phyloP scores from a whole-genome alignment of 2,329 filamentous ascomycete species.

The Scopulariopsis brevicaulis region DNA sequence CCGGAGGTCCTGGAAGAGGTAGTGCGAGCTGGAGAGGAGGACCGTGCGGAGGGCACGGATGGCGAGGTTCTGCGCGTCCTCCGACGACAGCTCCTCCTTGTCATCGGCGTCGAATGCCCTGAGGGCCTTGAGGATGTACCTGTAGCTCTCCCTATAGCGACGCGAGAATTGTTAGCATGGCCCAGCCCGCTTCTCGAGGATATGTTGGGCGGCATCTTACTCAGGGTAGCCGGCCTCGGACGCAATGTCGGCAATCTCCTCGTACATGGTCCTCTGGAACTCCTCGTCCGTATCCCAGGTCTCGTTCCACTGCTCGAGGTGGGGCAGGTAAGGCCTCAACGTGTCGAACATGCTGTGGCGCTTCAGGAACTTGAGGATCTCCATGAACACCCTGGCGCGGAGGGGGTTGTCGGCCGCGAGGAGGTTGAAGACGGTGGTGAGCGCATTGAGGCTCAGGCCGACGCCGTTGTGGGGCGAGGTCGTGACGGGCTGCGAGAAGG shows the following conservation, averaged over 20 bases:
- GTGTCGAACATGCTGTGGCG: conserved; percentile 67
- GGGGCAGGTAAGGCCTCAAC: conserved; percentile 71
- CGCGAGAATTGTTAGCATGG: conserved; percentile 4
- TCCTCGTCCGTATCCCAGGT: conserved; percentile 76
- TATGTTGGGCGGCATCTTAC: conserved; percentile 32
- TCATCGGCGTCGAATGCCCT: conserved; percentile 47
- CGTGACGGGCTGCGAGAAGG: conserved; percentile 77
- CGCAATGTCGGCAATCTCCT: conserved; percentile 72
- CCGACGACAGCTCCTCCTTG: conserved; percentile 41
- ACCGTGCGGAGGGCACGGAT: conserved; percentile 44
- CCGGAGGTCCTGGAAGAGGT: conserved; percentile 71
- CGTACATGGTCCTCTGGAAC: conserved; percentile 73
- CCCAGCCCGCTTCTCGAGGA: neutral
- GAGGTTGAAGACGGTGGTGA: conserved; percentile 96
- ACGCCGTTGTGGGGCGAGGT: conserved; percentile 78
- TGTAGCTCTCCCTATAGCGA: conserved; percentile 43
- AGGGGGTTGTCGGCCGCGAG: conserved; percentile 64
- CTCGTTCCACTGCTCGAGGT: conserved; percentile 70
- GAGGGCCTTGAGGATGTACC: conserved; percentile 53
- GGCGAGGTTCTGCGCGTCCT: conserved; percentile 49
- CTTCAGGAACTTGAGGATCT: conserved; percentile 77
- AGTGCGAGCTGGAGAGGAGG: conserved; percentile 42
- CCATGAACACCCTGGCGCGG: conserved; percentile 82
- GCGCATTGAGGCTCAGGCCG: conserved; percentile 75
- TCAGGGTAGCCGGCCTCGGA: conserved; percentile 66